Evolutionary conservation across 169 alveolate genomes (phyloP).

Genomic region (Cryptosporidium meleagridis): DNA sequence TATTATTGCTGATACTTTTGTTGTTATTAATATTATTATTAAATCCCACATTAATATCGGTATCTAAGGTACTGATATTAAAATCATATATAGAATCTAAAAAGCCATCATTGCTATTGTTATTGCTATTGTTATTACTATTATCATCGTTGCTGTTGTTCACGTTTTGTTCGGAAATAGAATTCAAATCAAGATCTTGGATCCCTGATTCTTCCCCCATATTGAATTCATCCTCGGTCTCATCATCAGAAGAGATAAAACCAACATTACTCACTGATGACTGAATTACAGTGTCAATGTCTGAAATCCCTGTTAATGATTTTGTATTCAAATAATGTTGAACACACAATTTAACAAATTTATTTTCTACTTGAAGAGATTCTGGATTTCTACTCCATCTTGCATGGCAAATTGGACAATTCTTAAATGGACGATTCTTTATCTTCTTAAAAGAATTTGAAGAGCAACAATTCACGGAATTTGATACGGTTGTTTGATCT

Average conservation of each 20-base stretch:
- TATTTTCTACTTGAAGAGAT: conserved; percentile 51
- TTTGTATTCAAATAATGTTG: conserved; percentile 13
- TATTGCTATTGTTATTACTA: neutral
- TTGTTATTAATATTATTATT: neutral
- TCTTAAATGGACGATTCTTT: conserved; percentile 48
- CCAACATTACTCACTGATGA: conserved; percentile 67
- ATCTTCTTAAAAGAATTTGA: neutral
- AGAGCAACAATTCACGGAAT: neutral
- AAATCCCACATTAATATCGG: neutral
- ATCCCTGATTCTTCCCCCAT: neutral
- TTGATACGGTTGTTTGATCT: conserved; percentile 19
- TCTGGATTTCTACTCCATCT: conserved; percentile 71
- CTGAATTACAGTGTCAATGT: conserved; percentile 42
- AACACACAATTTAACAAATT: conserved; percentile 35
- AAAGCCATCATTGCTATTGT: neutral
- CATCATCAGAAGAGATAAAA: conserved; percentile 69
- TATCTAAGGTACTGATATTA: neutral
- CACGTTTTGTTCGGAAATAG: neutral
- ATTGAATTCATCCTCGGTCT: conserved; percentile 41
- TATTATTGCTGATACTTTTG: neutral
- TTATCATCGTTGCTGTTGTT: neutral
- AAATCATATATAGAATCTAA: neutral
- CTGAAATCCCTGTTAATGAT: conserved; percentile 30
- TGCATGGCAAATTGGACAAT: conserved; percentile 63
- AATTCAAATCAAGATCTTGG: neutral